These are phyloP conservation scores for Aspergillus glaucus DNA, from an alignment of 2,329 filamentous ascomycete genomes.

Conservation along the genomic window DNA sequence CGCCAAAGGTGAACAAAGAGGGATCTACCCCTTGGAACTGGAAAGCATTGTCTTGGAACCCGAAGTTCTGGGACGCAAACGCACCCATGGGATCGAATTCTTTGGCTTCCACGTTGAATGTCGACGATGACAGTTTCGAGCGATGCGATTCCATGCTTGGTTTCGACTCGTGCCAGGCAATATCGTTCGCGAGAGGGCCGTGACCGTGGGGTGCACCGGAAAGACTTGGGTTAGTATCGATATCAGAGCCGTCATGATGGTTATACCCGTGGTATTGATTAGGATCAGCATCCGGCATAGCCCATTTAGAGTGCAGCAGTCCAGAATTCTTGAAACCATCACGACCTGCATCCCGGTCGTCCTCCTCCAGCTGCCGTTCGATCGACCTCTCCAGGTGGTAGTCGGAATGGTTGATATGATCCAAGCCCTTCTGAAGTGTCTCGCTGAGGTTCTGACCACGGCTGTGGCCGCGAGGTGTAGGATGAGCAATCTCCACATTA, in stretches of 20 bases:
- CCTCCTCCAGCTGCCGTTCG: conserved; percentile 70
- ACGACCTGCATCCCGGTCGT: conserved; percentile 48
- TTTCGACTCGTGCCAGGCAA: conserved; percentile 29
- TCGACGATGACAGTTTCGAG: conserved; percentile 65
- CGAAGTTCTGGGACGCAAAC: conserved; percentile 42
- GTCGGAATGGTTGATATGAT: conserved; percentile 60
- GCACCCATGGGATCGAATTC: conserved; percentile 65
- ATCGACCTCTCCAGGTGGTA: conserved; percentile 78
- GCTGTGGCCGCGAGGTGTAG: conserved; percentile 52
- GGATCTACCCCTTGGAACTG: conserved; percentile 30
- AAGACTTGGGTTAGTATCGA: conserved; percentile 69
- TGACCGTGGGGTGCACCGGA: conserved; percentile 53
- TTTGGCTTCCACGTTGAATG: conserved; percentile 80
- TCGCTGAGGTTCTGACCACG: conserved; percentile 65
- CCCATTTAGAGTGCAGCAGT: conserved; percentile 32
- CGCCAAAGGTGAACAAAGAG: conserved; percentile 24
- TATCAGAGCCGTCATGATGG: conserved; percentile 54
- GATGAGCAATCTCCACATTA: conserved; percentile 51
- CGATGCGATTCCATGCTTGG: conserved; percentile 45
- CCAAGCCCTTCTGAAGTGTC: conserved; percentile 75
- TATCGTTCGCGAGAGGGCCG: conserved; percentile 21
- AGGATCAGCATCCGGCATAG: conserved; percentile 26
- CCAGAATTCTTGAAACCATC: conserved; percentile 21
- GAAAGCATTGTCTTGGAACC: conserved; percentile 40
- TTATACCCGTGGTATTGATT: conserved; percentile 24